These are phyloP conservation scores for Limonium bicolor DNA, from an alignment of 148 eudicot genomes.

Conservation along the genomic window DNA sequence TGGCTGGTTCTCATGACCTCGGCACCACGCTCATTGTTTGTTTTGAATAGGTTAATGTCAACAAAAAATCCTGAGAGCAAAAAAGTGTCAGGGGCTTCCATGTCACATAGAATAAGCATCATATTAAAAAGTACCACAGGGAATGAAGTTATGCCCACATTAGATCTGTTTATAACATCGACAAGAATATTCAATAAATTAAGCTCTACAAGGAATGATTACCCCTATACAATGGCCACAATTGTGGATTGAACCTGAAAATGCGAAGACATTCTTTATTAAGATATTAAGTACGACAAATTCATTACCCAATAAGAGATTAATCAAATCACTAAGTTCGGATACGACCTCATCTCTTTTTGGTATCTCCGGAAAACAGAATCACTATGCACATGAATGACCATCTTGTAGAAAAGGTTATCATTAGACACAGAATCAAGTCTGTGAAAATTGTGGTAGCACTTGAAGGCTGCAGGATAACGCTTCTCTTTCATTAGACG, in stretches of 20 bases:
- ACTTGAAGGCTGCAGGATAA: slow-evolving; percentile 75
- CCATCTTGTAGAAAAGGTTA: slow-evolving; percentile 63
- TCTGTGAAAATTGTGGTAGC: slow-evolving; percentile 65
- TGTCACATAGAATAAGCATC: too few relatives aligned
- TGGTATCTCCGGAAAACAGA: slow-evolving; percentile 72
- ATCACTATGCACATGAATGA: slow-evolving; percentile 82
- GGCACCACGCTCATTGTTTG: slow-evolving; percentile 27
- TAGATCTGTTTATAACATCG: too few relatives aligned
- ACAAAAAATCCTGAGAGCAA: slow-evolving; percentile 72
- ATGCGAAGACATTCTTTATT: slow-evolving; percentile 8
- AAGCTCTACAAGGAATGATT: slow-evolving; percentile 6
- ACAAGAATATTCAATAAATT: too few relatives aligned
- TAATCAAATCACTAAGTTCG: not conserved
- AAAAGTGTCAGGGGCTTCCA: too few relatives aligned
- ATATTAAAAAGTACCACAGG: too few relatives aligned
- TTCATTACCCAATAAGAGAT: not conserved
- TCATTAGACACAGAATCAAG: slow-evolving; percentile 33
- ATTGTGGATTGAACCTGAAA: slow-evolving; percentile 60
- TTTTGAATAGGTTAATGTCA: slow-evolving; percentile 71
- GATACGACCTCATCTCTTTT: slow-evolving; percentile 80
- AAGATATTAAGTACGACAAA: slow-evolving; percentile 8
- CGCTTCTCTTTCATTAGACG: slow-evolving; percentile 70
- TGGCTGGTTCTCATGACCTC: slow-evolving; percentile 17
- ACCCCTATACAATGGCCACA: slow-evolving; percentile 99
- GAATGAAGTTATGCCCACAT: too few relatives aligned